Base-by-base conservation (phyloP, 768 basidiomycete species). In the Serpula lacrymans region DNA sequence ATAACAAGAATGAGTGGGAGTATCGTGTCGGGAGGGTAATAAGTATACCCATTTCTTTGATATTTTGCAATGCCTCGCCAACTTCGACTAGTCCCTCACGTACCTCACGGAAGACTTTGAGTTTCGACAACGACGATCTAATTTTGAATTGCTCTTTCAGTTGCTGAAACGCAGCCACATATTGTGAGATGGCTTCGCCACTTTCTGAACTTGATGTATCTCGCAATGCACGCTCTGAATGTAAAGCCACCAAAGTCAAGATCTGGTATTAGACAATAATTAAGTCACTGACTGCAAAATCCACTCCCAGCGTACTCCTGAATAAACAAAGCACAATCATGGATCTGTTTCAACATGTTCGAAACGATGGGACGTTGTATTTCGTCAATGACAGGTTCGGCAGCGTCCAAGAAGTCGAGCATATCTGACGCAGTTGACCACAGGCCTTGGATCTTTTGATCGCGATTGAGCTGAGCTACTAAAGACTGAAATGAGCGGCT, bases 311-410 rank as follows among this genome's bases (percentile, higher is more conserved):
- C 41, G 36, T 59, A 58, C 24, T 54, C 55, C 7, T 42, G 46
- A 21, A 62, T 57, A 29, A 62, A 62, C 44, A 60, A 59, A 2
- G 49, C 52, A 32, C 60, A 62, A 34, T 62, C 60, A 5, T 49
- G 46, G 3, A 54, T 54, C 43, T 62, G 59, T 13, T 45, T 35
- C 5, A 47, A 37, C 29, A 62, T 37, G 3, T 24, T 24, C 6
- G 11, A n/a, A 14, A 49, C 47, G 4, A 42, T 42, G 24, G 39
- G 22, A n/a, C 6, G 27, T 12, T 49, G 41, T 5, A 41, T 42
- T 10, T 39, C 33, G 9, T 14, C 30, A 21, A 17, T 24, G 10
- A 49, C 33, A n/a, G 35, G 34, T 4, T 47, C 32, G 8, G 30
- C 33, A 5, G 39, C 48, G 10, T 21, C 21, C 9, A 49, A 23